Evolutionary conservation across 1,139 yeast genomes (phyloP).

Genomic region (Pneumocystis oryctolagi): DNA sequence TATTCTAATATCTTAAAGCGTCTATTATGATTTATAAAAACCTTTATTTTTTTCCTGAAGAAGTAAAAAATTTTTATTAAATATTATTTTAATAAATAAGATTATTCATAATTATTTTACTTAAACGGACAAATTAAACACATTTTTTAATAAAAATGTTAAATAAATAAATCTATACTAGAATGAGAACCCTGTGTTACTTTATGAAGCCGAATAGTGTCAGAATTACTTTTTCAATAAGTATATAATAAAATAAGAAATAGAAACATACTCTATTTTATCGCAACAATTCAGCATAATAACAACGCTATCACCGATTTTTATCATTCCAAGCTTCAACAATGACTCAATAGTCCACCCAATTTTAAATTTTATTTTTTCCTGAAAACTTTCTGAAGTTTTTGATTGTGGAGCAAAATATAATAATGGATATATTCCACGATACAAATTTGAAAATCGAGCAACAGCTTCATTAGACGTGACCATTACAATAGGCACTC

Average conservation of each 20-base stretch:
- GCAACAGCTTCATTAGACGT: constrained; percentile 91
- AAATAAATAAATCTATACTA: not conserved
- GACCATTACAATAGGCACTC: constrained; percentile 94
- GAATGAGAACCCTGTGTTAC: not conserved
- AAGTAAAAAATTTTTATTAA: too few species aligned
- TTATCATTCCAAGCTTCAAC: constrained; percentile 67
- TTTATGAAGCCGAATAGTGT: not conserved
- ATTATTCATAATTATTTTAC: too few species aligned
- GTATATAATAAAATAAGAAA: not conserved
- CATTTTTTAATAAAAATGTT: not conserved
- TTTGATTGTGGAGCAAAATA: constrained; percentile 52
- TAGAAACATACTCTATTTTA: constrained; percentile 53
- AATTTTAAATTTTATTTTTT: constrained; percentile 89
- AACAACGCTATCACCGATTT: constrained; percentile 77
- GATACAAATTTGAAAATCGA: constrained; percentile 86
- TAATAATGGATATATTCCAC: constrained; percentile 97
- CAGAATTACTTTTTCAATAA: not conserved
- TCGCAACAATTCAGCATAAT: constrained; percentile 98
- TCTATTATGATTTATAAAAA: too few species aligned
- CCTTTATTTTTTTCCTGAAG: too few species aligned
- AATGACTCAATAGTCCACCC: constrained; percentile 90
- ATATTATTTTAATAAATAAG: too few species aligned
- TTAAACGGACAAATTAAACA: not conserved
- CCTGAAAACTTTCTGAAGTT: constrained; percentile 61
- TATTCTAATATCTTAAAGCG: too few species aligned